A percentile compares a stretch with the other conserved stretches of the same genome.
Conservation (phyloP, 768 basidiomycete species). For the Gloeostereum incarnatum region DNA sequence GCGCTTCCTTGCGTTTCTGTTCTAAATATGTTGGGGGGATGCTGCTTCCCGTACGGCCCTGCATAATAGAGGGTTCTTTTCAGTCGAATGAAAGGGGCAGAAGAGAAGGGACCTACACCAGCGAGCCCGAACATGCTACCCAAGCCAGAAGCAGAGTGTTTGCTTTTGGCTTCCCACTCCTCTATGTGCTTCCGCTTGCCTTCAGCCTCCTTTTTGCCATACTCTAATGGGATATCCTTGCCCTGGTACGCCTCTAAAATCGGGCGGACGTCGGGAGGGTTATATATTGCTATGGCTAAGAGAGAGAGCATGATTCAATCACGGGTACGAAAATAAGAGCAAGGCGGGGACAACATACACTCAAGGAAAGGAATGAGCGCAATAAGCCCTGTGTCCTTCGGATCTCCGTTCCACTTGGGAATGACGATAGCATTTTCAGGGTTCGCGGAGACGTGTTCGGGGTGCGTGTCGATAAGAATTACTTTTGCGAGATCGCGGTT, state of each 20-base stretch:
- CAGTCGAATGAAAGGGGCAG: constrained; percentile 1
- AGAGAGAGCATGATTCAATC: neutral
- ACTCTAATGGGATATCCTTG: constrained; percentile 84
- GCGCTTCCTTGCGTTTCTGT: constrained; percentile 41
- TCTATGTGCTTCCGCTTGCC: constrained; percentile 69
- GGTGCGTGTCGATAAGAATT: constrained; percentile 75
- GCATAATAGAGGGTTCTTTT: constrained; percentile 1
- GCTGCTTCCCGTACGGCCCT: constrained; percentile 12
- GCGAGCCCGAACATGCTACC: constrained; percentile 26
- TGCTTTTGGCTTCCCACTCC: constrained; percentile 59
- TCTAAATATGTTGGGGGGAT: constrained; percentile 45
- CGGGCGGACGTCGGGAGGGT: constrained; percentile 78
- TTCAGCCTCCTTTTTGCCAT: constrained; percentile 81
- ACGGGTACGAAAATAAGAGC: neutral
- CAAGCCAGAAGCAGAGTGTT: constrained; percentile 16
- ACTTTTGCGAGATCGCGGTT: constrained; percentile 92
- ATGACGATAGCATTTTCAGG: constrained; percentile 85
- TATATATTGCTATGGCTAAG: constrained; percentile 87
- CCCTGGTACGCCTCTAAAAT: constrained; percentile 79
- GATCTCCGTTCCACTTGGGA: constrained; percentile 79
- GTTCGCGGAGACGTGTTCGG: constrained; percentile 69
- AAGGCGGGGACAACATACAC: constrained; percentile 40
- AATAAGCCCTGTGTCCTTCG: constrained; percentile 61
- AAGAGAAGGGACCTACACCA: neutral
- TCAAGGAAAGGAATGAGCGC: constrained; percentile 98